Percentiles rank a stretch among this genome's conserved stretches.
Conservation (phyloP, 305 asterid genomes). For the Fraxinus sp. region DNA sequence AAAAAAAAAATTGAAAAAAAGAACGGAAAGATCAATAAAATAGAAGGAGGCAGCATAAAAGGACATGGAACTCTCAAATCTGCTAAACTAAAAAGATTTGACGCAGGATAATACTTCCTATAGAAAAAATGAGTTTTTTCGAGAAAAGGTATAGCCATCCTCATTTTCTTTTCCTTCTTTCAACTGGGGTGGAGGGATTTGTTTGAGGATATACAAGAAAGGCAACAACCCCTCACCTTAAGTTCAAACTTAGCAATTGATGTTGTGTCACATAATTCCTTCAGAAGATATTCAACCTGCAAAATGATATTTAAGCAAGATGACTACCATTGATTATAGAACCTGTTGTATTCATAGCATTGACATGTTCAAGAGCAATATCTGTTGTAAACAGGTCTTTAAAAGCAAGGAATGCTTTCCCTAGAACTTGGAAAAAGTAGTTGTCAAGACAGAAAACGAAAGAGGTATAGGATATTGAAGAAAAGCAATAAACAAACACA, state of each 20-base stretch:
- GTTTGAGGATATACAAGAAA: slow-evolving; percentile 5
- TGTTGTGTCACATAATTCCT: slow-evolving; percentile 66
- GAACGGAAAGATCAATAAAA: neutral
- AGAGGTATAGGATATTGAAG: neutral
- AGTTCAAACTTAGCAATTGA: slow-evolving; percentile 86
- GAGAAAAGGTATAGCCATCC: neutral
- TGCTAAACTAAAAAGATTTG: neutral
- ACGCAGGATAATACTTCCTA: neutral
- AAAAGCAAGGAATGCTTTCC: slow-evolving; percentile 1
- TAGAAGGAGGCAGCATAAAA: slow-evolving; percentile 11
- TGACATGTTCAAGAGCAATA: neutral
- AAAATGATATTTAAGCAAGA: slow-evolving; percentile 30
- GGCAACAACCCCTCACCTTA: slow-evolving; percentile 50
- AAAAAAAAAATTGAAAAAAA: slow-evolving; percentile 1
- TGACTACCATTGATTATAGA: neutral
- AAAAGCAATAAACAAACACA: neutral
- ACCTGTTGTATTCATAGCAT: neutral
- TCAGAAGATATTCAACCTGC: slow-evolving; percentile 82
- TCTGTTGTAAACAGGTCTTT: slow-evolving; percentile 7
- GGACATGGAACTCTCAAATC: neutral
- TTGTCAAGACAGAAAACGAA: neutral
- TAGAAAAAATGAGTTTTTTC: slow-evolving; percentile 1
- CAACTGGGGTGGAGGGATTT: neutral
- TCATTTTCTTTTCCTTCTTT: neutral
- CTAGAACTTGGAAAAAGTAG: slow-evolving; percentile 2